Conservation (phyloP, 2,329 filamentous ascomycete species). For the Curvularia sp. region DNA sequence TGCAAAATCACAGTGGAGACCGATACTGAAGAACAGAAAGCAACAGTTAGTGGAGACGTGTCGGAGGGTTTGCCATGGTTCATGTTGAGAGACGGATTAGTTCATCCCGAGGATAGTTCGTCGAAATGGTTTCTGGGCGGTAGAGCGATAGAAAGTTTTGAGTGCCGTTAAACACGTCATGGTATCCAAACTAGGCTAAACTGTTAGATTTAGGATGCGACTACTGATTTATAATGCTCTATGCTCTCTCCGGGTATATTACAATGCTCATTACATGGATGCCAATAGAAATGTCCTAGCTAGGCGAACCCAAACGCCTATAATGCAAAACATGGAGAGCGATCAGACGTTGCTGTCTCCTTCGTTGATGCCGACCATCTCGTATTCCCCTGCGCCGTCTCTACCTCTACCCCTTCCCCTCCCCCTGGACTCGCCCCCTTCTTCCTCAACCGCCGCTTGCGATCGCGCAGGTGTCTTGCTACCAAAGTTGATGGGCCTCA, state of each 20-base stretch:
- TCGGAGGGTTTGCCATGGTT: conserved; percentile 36
- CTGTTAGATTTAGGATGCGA: neutral
- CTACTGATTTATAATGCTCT: conserved; percentile 8
- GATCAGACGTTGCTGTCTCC: conserved; percentile 47
- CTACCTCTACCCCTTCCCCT: conserved; percentile 51
- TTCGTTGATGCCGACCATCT: conserved; percentile 57
- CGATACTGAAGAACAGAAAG: conserved; percentile 24
- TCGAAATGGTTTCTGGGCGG: conserved; percentile 45
- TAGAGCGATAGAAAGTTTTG: conserved; percentile 45
- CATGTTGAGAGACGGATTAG: conserved; percentile 39
- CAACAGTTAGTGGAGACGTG: conserved; percentile 8
- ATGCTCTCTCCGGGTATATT: conserved; percentile 26
- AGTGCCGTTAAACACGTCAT: conserved; percentile 39
- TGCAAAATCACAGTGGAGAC: conserved; percentile 31
- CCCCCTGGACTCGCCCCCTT: conserved; percentile 51
- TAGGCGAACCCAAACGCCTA: conserved; percentile 32
- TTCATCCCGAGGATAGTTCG: conserved; percentile 38
- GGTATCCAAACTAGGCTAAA: neutral
- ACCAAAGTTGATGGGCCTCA: conserved; percentile 87
- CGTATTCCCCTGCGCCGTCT: conserved; percentile 58
- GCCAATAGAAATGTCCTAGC: conserved; percentile 18
- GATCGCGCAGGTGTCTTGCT: conserved; percentile 55
- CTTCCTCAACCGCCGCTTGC: conserved; percentile 42
- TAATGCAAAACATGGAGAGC: conserved; percentile 35
- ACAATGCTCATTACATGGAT: conserved; percentile 12